phyloP scores from a whole-genome alignment of 2,329 filamentous ascomycete genomes.

The Hypoxylon sp. region DNA sequence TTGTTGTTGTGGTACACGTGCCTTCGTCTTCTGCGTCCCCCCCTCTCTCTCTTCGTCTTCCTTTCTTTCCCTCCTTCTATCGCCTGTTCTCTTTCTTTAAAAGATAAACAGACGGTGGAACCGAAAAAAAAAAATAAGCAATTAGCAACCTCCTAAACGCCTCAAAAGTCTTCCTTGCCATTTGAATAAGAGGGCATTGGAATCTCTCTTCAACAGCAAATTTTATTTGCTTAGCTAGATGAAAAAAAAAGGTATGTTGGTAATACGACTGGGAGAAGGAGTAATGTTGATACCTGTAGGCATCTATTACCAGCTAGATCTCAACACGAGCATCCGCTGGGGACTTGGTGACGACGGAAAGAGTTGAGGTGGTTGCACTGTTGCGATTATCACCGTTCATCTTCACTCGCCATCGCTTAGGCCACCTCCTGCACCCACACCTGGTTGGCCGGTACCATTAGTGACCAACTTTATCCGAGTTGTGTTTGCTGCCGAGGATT shows the following conservation, averaged over 20 bases:
- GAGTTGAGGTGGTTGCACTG: no score
- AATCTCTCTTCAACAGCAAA: no score
- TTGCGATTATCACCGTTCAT: no score
- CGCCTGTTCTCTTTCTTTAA: no score
- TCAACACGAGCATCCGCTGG: background rate
- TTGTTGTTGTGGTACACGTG: conserved; percentile 45
- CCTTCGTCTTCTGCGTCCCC: no score
- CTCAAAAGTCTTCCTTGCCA: no score
- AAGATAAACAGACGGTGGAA: no score
- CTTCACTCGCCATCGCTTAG: conserved; percentile 47
- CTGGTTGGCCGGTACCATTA: conserved; percentile 42
- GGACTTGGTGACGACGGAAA: no score
- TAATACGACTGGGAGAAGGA: background rate
- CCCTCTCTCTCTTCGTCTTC: no score
- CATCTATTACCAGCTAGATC: conserved; percentile 4
- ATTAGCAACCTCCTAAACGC: conserved; percentile 3
- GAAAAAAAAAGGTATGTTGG: conserved; percentile 7
- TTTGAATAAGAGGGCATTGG: no score
- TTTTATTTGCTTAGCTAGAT: no score
- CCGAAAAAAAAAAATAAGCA: background rate
- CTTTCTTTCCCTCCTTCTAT: conserved; percentile 36
- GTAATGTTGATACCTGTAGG: conserved; percentile 1
- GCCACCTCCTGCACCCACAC: conserved; percentile 34
- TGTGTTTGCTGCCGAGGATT: conserved; percentile 64
- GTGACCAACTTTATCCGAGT: conserved; percentile 73